Conservation (phyloP, 176 grass and related monocot genomes). For the Thalia dealbata region DNA sequence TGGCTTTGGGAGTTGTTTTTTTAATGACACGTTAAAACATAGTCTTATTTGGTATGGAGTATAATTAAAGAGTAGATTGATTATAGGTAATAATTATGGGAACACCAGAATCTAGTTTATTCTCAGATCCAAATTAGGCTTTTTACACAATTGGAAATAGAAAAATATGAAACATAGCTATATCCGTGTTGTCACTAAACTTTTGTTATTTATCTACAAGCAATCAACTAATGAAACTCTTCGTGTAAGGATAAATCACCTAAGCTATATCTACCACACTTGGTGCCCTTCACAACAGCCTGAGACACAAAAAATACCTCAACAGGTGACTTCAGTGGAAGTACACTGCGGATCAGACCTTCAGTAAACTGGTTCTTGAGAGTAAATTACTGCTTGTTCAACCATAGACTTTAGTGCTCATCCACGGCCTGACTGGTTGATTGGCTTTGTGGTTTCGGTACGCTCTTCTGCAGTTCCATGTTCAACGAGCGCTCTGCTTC, state of each 20-base stretch:
- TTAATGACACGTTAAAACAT: too few species aligned
- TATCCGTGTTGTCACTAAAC: neutral
- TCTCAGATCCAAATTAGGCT: too few species aligned
- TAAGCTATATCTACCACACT: neutral
- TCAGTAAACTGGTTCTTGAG: neutral
- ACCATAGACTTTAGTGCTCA: slow-evolving; percentile 2
- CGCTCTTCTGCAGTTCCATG: slow-evolving; percentile 49
- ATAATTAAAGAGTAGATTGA: too few species aligned
- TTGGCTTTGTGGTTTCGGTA: slow-evolving; percentile 21
- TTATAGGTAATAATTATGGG: neutral
- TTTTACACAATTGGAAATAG: too few species aligned
- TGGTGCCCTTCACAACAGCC: neutral
- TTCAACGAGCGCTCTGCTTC: slow-evolving; percentile 70
- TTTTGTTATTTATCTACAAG: neutral
- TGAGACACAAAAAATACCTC: neutral
- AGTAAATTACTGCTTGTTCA: neutral
- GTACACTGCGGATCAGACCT: neutral
- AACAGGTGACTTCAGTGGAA: neutral
- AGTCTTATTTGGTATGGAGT: too few species aligned
- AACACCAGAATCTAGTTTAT: too few species aligned
- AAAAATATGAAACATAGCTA: neutral
- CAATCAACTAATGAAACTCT: neutral
- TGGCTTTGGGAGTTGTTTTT: too few species aligned
- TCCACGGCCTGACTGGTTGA: neutral
- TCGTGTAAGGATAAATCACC: neutral